phyloP scores from a whole-genome alignment of 169 alveolate genomes.

The Plasmodium adleri region DNA sequence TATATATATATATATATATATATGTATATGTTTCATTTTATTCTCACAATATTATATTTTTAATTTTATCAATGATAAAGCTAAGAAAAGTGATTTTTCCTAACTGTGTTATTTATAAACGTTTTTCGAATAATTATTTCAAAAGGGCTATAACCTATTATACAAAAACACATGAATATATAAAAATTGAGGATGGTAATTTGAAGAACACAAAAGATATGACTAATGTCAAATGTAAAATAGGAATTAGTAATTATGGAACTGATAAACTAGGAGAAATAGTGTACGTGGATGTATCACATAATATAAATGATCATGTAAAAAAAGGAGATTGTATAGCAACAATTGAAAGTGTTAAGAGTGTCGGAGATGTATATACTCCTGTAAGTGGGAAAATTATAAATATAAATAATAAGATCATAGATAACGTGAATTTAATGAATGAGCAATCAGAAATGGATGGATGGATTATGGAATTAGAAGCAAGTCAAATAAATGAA shows the following conservation, averaged over 20 bases:
- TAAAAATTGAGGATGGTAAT: constrained; percentile 41
- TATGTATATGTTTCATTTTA: no score
- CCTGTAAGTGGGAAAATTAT: constrained; percentile 81
- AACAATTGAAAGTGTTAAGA: constrained; percentile 84
- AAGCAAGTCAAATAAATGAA: constrained; percentile 72
- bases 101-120: background rate
- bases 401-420: constrained; percentile 73
- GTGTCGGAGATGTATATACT: constrained; percentile 85
- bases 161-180: constrained; percentile 71
- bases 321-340: constrained; percentile 80
- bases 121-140: background rate
- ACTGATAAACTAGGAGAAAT: constrained; percentile 85
- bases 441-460: constrained; percentile 78
- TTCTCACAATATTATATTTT: background rate
- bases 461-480: constrained; percentile 83
- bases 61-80: constrained; percentile 5
- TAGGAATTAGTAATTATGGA: constrained; percentile 86
- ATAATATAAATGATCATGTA: constrained; percentile 75
- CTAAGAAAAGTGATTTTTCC: constrained; percentile 12
- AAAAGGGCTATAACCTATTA: constrained; percentile 38
- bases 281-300: constrained; percentile 79
- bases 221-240: constrained; percentile 32
- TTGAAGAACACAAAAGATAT: constrained; percentile 35
- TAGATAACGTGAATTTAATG: constrained; percentile 78
- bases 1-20: no score